These are phyloP conservation scores for Pseudevernia furfuracea DNA, from an alignment of 495 filamentous ascomycete species.

Conservation along the genomic window DNA sequence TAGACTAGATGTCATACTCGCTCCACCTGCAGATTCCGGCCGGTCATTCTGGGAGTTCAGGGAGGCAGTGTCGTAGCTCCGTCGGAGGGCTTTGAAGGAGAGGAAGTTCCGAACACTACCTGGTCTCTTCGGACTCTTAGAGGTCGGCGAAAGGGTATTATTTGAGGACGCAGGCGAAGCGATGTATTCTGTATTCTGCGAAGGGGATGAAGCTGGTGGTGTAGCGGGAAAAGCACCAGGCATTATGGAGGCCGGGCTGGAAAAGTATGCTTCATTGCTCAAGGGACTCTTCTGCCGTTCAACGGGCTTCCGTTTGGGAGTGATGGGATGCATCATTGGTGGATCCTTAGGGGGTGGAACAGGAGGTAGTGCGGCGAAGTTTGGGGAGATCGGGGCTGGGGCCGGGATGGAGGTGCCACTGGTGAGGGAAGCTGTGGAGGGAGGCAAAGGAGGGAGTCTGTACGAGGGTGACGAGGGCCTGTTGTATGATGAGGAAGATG, in stretches of 20 bases:
- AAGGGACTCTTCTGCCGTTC: constrained; percentile 23
- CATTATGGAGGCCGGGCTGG: constrained; percentile 21
- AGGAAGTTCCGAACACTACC: constrained; percentile 21
- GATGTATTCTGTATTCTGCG: background rate
- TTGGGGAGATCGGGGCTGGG: constrained; percentile 9
- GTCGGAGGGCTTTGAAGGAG: constrained; percentile 20
- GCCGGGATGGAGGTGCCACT: constrained; percentile 18
- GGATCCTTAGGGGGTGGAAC: constrained; percentile 19
- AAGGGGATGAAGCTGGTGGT: constrained; percentile 15
- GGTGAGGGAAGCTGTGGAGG: constrained; percentile 13
- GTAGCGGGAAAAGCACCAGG: constrained; percentile 24
- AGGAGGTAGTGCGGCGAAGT: constrained; percentile 12
- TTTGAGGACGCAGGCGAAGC: constrained; percentile 1
- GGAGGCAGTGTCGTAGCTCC: constrained; percentile 7
- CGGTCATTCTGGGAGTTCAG: constrained; percentile 11
- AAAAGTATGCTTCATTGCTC: constrained; percentile 21
- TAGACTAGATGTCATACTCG: constrained; percentile 24
- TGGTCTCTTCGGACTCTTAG: constrained; percentile 18
- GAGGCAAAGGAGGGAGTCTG: constrained; percentile 18
- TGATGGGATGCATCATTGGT: constrained; percentile 7
- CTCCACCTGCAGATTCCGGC: constrained; percentile 35
- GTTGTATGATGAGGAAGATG: constrained; percentile 12
- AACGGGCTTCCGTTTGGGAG: constrained; percentile 19
- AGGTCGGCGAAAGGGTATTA: constrained; percentile 1
- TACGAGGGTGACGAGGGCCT: constrained; percentile 9